Base-by-base conservation (phyloP, 371 early-diverging fungal genomes). In the Agmasoma carcini region DNA sequence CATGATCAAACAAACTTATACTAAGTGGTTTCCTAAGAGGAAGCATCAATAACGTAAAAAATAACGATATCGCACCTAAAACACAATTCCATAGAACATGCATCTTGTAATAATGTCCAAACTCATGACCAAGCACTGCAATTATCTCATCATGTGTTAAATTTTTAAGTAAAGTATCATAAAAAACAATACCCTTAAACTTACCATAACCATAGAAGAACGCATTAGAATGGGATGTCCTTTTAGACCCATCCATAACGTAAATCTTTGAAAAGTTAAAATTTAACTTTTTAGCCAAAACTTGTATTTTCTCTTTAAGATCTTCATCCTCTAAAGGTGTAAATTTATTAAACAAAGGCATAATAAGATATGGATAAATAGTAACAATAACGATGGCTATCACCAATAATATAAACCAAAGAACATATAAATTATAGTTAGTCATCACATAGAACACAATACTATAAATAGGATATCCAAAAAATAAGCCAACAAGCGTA, bases 331-430 rank as follows among this genome's bases (percentile, higher is more conserved):
- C 59, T 22, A 95, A 77, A 5, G 88, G 84, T 0, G 82, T 82
- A 54, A 91, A 82, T 61, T 85, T 92, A 82, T 93, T 96, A 79
- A 92, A 96, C 57, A 92, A 73, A 15, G 94, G 94, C 63, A 89
- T 90, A 65, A 96, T 92, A 34, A 85, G 70, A 1, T 86, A 87
- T 9, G 96, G 96, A 71, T 82, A 92, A 33, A 91, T 82, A 71
- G 87, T 78, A 41, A 88, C 72, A 48, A 93, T 72, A 76, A 88
- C 88, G 75, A 91, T 83, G 0, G 76, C 20, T 12, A 49, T 72
- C 15, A 90, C 39, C 44, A 52, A 69, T 26, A 29, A 38, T 39
- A 39, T 47, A n/a, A 67, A 30, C 26, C 53, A 53, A 2, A 45
- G 29, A 15, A 43, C 51, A 15, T 55, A 70, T 9, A 36, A 43